These are phyloP conservation scores for Mortierella sp. DNA, from an alignment of 371 early-diverging fungal genomes.

Conservation along the genomic window DNA sequence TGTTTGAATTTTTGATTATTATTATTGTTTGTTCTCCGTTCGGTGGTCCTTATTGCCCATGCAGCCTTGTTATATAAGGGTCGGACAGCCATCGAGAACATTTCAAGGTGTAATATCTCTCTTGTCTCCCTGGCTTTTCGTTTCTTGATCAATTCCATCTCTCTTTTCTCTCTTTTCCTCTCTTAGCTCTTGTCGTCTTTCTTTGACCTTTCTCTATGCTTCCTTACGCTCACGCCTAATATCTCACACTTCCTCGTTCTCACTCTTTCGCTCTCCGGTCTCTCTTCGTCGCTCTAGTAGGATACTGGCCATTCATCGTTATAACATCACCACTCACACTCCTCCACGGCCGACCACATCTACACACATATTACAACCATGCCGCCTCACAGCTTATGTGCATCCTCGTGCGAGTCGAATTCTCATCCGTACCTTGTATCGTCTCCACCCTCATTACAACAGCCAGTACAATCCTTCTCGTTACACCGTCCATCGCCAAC, in stretches of 20 bases:
- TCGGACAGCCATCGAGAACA: background rate
- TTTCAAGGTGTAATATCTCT: background rate
- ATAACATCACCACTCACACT: background rate
- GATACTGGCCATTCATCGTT: no score
- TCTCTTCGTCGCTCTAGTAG: constrained; percentile 3
- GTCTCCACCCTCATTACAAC: background rate
- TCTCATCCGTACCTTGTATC: constrained; percentile 11
- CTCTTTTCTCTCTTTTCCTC: constrained; percentile 1
- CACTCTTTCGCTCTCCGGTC: background rate
- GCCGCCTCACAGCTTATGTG: constrained; percentile 30
- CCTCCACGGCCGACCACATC: background rate
- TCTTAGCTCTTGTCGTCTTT: background rate
- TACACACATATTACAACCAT: constrained; percentile 12
- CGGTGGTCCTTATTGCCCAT: no score
- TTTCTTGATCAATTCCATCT: background rate
- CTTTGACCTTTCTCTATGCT: background rate
- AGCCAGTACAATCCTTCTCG: constrained; percentile 19
- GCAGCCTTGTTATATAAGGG: background rate
- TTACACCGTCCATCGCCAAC: constrained; percentile 32
- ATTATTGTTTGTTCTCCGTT: background rate
- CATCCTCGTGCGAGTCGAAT: constrained; percentile 15
- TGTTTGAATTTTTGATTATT: constrained; percentile 2
- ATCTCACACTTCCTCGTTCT: background rate
- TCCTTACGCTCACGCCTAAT: background rate
- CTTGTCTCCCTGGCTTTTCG: background rate